Evolutionary conservation across 2,329 filamentous ascomycete genomes (phyloP).

Genomic region (Nannizziopsis barbatae): DNA sequence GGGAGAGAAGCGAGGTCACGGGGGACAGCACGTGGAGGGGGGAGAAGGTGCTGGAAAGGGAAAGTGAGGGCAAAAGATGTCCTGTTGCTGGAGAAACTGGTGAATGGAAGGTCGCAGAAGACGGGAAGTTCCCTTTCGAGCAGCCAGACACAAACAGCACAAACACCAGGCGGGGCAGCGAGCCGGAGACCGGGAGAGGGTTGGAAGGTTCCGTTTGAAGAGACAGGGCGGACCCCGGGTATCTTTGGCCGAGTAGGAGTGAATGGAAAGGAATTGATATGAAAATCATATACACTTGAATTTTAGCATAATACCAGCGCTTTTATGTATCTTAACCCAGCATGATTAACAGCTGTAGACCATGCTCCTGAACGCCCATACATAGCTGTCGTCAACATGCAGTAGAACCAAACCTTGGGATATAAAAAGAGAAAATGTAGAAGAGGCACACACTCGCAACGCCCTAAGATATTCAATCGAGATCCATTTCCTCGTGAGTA

Average conservation of each 20-base stretch:
- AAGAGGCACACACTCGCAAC: background rate
- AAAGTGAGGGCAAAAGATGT: background rate
- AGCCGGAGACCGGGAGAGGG: background rate
- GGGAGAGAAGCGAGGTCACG: background rate
- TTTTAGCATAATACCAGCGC: background rate
- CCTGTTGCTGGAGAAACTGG: background rate
- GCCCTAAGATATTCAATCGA: slow-evolving; percentile 28
- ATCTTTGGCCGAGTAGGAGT: background rate
- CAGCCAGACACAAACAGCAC: no score
- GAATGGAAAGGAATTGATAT: slow-evolving; percentile 1
- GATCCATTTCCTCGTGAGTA: slow-evolving; percentile 38
- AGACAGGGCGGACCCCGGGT: background rate
- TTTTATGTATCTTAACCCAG: slow-evolving; percentile 7
- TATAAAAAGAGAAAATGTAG: slow-evolving; percentile 9
- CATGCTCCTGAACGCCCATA: slow-evolving; percentile 5
- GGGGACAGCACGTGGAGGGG: background rate
- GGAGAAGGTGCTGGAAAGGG: background rate
- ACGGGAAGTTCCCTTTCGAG: no score
- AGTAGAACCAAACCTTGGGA: slow-evolving; percentile 3
- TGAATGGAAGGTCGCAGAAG: no score
- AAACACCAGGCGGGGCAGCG: no score
- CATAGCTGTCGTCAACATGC: slow-evolving; percentile 7
- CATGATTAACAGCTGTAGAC: background rate
- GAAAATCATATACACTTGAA: slow-evolving; percentile 1
- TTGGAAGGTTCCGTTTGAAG: background rate